Base-by-base conservation (phyloP, 1,284 basidiomycete species). In the Stygiomarasmius scandens region DNA sequence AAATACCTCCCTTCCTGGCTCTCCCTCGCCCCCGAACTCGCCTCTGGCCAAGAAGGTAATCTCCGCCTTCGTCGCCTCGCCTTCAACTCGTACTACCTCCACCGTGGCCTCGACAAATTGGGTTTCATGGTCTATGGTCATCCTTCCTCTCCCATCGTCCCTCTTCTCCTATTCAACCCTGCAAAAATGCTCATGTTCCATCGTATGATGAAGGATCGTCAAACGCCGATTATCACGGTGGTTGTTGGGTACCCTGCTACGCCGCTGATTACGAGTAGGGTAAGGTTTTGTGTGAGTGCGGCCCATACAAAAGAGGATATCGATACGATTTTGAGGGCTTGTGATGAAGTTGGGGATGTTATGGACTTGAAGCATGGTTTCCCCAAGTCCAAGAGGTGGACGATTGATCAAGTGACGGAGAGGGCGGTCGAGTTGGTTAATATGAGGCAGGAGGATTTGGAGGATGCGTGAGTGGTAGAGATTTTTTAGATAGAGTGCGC, bases 121-220 rank as follows among this genome's bases (percentile, higher is more conserved):
- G 97, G 96, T 0, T 99, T 99, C 80, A 97, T 99, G 78, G 92
- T 94, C 9, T 98, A 96, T 67, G 95, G 96, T 0, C 89, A 93
- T 73, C 85, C 88, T 52, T 90, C 95, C 67, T 95, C 92, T 23
- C 96, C 97, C 2, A 95, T 99, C 64, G 90, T 98, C 2, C 97
- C 97, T 0, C 79, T 98, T 46, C 80, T 99, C 58, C 80, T 99
- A 41, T 99, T 95, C 83, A 87, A 95, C 70, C 95, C 95, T 0
- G 96, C 92, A 54, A 96, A 96, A 77, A 94, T 96, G 92, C 83
- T 83, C 58, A 82, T 89, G 67, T 96, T 95, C 79, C 89, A 90
- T 65, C 83, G 90, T 19, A 84, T 96, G 84, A 96, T 97, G 94
- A 83, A 90, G 64, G 83, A 87, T 58, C 81, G 93, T 45, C 75